Conservation (phyloP, 495 filamentous ascomycete genomes). For the Aspergillus sparsus region DNA sequence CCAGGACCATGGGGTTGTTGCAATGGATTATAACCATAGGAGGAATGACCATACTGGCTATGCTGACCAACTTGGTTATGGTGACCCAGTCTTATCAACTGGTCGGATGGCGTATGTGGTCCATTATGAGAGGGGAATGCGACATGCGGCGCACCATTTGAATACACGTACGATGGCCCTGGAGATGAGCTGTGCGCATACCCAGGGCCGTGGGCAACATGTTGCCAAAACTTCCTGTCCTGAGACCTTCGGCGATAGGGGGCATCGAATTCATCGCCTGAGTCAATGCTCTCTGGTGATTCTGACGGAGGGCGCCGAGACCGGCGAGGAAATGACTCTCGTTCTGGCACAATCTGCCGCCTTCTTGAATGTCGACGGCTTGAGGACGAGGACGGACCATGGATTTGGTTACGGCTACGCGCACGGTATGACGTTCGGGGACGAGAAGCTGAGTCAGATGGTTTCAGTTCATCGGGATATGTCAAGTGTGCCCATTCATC, state of each 20-base stretch:
- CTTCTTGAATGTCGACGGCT: slow-evolving; percentile 44
- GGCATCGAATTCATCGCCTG: slow-evolving; percentile 50
- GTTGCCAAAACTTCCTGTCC: slow-evolving; percentile 41
- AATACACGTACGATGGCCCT: slow-evolving; percentile 42
- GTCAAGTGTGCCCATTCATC: slow-evolving; percentile 54
- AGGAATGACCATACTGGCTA: slow-evolving; percentile 39
- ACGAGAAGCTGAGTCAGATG: slow-evolving; percentile 80
- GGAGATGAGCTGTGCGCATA: slow-evolving; percentile 54
- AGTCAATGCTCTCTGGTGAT: slow-evolving; percentile 55
- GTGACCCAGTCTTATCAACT: slow-evolving; percentile 41
- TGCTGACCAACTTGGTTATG: slow-evolving; percentile 39
- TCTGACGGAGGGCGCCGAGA: slow-evolving; percentile 52
- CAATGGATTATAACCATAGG: slow-evolving; percentile 40
- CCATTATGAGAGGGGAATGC: slow-evolving; percentile 30
- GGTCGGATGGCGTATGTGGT: slow-evolving; percentile 40
- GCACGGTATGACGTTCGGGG: slow-evolving; percentile 54
- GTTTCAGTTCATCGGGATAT: slow-evolving; percentile 68
- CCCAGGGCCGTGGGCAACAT: slow-evolving; percentile 36
- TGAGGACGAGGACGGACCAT: slow-evolving; percentile 46
- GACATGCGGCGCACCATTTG: slow-evolving; percentile 30
- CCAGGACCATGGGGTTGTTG: slow-evolving; percentile 36
- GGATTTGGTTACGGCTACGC: slow-evolving; percentile 34
- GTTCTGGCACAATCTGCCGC: slow-evolving; percentile 43
- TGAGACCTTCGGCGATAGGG: slow-evolving; percentile 38
- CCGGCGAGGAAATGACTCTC: slow-evolving; percentile 39